Conservation (phyloP, 768 basidiomycete genomes). For the Russula virescens region DNA sequence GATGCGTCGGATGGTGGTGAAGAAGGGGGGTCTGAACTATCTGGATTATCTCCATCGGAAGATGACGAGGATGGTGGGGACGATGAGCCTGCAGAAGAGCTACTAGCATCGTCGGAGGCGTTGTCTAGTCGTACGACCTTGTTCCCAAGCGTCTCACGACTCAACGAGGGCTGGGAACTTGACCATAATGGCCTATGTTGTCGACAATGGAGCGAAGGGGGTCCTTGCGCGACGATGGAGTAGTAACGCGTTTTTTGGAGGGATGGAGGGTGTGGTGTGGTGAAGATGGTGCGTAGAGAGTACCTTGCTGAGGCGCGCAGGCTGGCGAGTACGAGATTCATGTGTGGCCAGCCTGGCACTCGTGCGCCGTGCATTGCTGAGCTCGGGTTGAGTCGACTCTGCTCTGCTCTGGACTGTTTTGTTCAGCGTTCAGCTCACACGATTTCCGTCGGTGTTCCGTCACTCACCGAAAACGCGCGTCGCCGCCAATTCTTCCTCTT, state of each 20-base stretch:
- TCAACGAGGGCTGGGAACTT: not conserved
- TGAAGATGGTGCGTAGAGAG: not conserved
- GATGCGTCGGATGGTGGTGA: constrained; percentile 35
- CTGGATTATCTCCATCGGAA: constrained; percentile 33
- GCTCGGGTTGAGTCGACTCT: too few species aligned
- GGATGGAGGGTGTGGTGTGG: not conserved
- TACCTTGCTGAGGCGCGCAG: not conserved
- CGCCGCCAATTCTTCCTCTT: too few species aligned
- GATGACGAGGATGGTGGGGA: constrained; percentile 40
- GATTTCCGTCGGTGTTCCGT: too few species aligned
- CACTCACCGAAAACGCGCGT: not conserved
- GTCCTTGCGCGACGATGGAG: constrained; percentile 1
- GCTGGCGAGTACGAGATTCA: constrained; percentile 1
- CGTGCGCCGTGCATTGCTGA: too few species aligned
- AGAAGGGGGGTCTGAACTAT: constrained; percentile 37
- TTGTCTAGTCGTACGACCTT: constrained; percentile 15
- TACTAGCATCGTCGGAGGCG: constrained; percentile 6
- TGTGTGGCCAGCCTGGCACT: constrained; percentile 3
- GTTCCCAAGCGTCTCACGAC: not conserved
- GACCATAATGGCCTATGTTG: not conserved
- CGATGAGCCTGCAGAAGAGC: constrained; percentile 32
- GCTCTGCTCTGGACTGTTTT: too few species aligned
- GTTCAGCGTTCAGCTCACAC: too few species aligned
- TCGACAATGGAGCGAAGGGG: not conserved
- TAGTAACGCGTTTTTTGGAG: not conserved